Evolutionary conservation across 257 asterid genomes (phyloP).

Genomic region (Nemophila menziesii): DNA sequence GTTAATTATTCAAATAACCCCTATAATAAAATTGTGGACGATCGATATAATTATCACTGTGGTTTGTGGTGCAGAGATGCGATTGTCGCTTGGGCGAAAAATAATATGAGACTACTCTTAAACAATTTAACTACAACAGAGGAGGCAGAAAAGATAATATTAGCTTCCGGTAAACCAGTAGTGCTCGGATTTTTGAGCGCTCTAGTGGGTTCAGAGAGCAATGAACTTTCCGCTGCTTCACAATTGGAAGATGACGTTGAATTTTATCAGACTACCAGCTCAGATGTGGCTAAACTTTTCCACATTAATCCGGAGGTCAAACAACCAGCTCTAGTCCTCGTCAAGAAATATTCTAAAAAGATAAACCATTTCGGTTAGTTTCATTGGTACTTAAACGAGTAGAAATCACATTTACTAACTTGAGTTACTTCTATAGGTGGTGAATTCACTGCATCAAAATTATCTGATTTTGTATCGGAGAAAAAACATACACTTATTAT

Average conservation of each 20-base stretch:
- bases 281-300: constrained; percentile 71
- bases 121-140: constrained; percentile 60
- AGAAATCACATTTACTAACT: constrained; percentile 43
- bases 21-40: too few species aligned
- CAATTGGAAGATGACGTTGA: constrained; percentile 70
- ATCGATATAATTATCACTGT: too few species aligned
- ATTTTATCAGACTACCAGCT: constrained; percentile 70
- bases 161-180: constrained; percentile 45
- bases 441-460: constrained; percentile 59
- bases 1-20: too few species aligned
- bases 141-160: constrained; percentile 71
- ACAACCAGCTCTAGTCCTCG: constrained; percentile 72
- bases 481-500: constrained; percentile 76
- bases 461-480: constrained; percentile 67
- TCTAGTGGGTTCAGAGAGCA: constrained; percentile 67
- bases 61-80: too few species aligned
- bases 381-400: constrained; percentile 13
- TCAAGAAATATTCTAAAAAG: constrained; percentile 78
- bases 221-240: constrained; percentile 71
- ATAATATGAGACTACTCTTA: constrained; percentile 76
- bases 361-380: constrained; percentile 60
- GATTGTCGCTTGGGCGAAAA: constrained; percentile 77
- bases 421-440: constrained; percentile 35
- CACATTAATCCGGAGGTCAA: constrained; percentile 55
- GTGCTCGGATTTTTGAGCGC: constrained; percentile 71